These are phyloP conservation scores for Scleromitrula shiraiana DNA, from an alignment of 2,329 filamentous ascomycete genomes.

Conservation along the genomic window DNA sequence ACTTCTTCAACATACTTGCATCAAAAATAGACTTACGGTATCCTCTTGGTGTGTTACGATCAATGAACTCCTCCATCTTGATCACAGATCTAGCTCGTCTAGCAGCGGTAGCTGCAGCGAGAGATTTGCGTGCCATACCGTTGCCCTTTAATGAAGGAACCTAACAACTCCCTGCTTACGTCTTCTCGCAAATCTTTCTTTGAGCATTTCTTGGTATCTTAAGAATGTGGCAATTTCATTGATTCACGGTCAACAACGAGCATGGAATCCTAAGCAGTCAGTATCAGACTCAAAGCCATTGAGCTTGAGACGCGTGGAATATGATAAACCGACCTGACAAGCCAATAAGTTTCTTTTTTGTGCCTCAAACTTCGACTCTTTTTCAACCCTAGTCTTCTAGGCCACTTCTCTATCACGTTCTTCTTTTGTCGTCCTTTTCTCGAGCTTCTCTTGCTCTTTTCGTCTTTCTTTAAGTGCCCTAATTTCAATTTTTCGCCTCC, in stretches of 20 bases:
- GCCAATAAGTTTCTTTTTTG: not conserved
- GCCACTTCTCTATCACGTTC: not conserved
- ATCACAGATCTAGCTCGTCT: too few relatives aligned
- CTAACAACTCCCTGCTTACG: too few relatives aligned
- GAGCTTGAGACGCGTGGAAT: accelerated
- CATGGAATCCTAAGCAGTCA: not conserved
- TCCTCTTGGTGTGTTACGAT: too few relatives aligned
- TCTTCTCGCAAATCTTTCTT: not conserved
- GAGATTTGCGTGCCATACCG: too few relatives aligned
- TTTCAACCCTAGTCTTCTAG: too few relatives aligned
- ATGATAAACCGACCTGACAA: not conserved
- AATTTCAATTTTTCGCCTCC: not conserved
- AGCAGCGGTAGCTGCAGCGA: too few relatives aligned
- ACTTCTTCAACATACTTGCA: too few relatives aligned
- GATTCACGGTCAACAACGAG: not conserved
- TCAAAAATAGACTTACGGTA: too few relatives aligned
- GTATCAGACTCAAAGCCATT: not conserved
- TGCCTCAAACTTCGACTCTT: too few relatives aligned
- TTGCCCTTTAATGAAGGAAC: too few relatives aligned
- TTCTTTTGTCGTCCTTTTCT: not conserved
- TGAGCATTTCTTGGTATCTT: not conserved
- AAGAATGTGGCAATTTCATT: not conserved
- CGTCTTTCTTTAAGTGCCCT: not conserved
- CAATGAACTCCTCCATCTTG: too few relatives aligned
- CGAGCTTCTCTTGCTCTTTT: not conserved